Evolutionary conservation across 140 eudicot genomes (phyloP).

Genomic region (Senecio squalidus): DNA sequence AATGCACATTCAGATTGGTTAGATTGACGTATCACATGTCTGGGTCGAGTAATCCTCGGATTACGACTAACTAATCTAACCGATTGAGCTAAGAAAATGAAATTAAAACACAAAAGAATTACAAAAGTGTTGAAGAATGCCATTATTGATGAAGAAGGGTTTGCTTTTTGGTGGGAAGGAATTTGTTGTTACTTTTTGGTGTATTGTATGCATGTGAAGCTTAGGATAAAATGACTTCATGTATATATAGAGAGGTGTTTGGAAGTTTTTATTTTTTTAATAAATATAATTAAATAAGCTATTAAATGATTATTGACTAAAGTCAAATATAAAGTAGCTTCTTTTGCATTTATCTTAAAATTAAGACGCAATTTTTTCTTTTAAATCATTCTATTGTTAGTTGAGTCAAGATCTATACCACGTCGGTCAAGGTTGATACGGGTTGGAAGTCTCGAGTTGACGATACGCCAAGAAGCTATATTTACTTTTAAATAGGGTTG

Average conservation of each 20-base stretch:
- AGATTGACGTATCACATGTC: conserved; percentile 27
- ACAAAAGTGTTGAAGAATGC: conserved; percentile 18
- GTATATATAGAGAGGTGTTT: conserved; percentile 24
- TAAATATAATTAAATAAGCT: neutral
- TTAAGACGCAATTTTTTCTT: too few relatives aligned
- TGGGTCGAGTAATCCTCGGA: conserved; percentile 21
- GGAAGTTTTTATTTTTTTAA: neutral
- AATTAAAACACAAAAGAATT: neutral
- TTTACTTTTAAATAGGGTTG: too few relatives aligned
- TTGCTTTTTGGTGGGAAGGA: conserved; percentile 21
- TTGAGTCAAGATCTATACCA: too few relatives aligned
- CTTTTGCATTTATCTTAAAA: neutral
- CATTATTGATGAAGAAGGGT: conserved; percentile 33
- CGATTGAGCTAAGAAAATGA: conserved; percentile 28
- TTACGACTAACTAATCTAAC: conserved; percentile 28
- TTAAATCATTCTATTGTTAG: too few relatives aligned
- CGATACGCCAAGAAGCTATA: too few relatives aligned
- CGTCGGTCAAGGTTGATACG: too few relatives aligned
- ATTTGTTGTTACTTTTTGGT: conserved; percentile 25
- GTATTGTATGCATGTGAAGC: conserved; percentile 56
- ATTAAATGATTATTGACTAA: neutral
- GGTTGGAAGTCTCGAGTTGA: too few relatives aligned
- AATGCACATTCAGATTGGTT: conserved; percentile 51
- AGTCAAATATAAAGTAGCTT: neutral
- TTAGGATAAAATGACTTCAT: conserved; percentile 18